Evolutionary conservation across 2,329 filamentous ascomycete genomes (phyloP).

Genomic region (Fusarium circinatum): DNA sequence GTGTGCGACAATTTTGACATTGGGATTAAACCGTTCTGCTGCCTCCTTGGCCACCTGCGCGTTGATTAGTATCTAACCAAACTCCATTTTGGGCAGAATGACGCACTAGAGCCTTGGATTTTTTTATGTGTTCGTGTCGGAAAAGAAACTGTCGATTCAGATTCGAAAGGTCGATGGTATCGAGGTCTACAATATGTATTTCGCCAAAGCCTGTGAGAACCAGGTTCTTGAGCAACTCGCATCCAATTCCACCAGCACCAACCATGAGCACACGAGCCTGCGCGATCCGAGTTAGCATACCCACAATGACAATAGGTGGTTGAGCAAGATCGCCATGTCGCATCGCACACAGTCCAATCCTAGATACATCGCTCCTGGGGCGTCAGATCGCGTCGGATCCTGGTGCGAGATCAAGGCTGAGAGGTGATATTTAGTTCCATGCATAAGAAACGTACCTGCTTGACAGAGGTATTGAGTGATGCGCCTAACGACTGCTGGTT

Average conservation of each 20-base stretch:
- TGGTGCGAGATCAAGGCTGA: constrained; percentile 18
- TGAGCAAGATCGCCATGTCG: neutral
- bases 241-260: constrained; percentile 95
- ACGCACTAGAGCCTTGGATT: constrained; percentile 88
- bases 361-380: constrained; percentile 1
- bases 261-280: constrained; percentile 92
- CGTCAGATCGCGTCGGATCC: constrained; percentile 3
- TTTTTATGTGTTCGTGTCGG: constrained; percentile 96
- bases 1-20: constrained; percentile 85
- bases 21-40: constrained; percentile 89
- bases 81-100: constrained; percentile 9
- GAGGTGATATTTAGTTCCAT: constrained; percentile 1
- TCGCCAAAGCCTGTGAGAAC: constrained; percentile 92
- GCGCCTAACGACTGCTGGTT: constrained; percentile 75
- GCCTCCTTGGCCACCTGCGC: constrained; percentile 88
- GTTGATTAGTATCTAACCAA: constrained; percentile 31
- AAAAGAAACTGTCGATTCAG: constrained; percentile 98
- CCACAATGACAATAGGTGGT: neutral
- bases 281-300: constrained; percentile 34
- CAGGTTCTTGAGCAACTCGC: constrained; percentile 96
- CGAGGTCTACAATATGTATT: constrained; percentile 94
- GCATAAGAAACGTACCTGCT: constrained; percentile 65
- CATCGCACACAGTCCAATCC: neutral
- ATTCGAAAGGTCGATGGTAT: constrained; percentile 98
- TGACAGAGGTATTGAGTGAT: constrained; percentile 71